A percentile compares a stretch with the other conserved stretches of the same genome.
phyloP scores from a whole-genome alignment of 495 filamentous ascomycete genomes.

The Annulohypoxylon bovei region DNA sequence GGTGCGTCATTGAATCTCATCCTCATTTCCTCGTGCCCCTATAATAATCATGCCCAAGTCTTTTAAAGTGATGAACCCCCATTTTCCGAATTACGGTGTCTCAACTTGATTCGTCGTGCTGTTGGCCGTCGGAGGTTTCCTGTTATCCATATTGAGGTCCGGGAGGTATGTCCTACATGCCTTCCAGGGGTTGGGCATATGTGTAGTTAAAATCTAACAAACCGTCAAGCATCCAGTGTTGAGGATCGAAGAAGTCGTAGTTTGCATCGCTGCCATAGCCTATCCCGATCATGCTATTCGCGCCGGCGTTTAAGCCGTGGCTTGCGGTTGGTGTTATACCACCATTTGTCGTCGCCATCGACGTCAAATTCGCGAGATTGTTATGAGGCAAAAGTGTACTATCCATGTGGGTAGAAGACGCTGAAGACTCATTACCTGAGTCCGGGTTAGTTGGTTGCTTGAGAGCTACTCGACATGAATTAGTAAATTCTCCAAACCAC shows the following conservation, averaged over 20 bases:
- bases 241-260: constrained; percentile 87
- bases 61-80: neutral
- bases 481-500: constrained; percentile 42
- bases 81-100: neutral
- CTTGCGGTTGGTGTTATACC: constrained; percentile 58
- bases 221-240: constrained; percentile 91
- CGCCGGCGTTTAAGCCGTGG: constrained; percentile 53
- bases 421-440: constrained; percentile 76
- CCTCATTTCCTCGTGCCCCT: constrained; percentile 15
- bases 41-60: constrained; percentile 10
- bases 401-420: constrained; percentile 69
- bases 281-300: constrained; percentile 53
- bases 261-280: constrained; percentile 69
- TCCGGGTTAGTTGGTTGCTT: constrained; percentile 90
- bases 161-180: constrained; percentile 45
- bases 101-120: neutral
- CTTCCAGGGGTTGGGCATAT: constrained; percentile 59
- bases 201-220: constrained; percentile 81
- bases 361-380: constrained; percentile 40
- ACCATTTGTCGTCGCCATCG: constrained; percentile 53
- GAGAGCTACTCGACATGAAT: constrained; percentile 64
- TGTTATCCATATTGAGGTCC: neutral
- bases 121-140: neutral
- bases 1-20: constrained; percentile 14
- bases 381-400: constrained; percentile 59